Conservation (phyloP, 192 early-diverging fungal genomes). For the Haplosporangium gracile region DNA sequence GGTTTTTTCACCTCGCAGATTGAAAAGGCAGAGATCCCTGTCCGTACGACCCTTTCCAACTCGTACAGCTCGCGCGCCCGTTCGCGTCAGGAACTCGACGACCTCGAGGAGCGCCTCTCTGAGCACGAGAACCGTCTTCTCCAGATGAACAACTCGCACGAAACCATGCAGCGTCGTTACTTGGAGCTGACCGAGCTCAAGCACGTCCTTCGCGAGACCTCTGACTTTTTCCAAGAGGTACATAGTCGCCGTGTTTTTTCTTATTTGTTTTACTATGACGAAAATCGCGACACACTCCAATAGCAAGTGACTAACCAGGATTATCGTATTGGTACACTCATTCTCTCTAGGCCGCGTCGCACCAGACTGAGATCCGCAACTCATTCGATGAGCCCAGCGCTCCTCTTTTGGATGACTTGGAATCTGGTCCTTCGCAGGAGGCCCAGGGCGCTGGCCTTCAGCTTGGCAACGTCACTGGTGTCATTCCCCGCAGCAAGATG, state of each 20-base stretch:
- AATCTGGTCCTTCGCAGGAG: slow-evolving; percentile 57
- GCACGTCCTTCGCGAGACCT: slow-evolving; percentile 94
- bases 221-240: slow-evolving; percentile 86
- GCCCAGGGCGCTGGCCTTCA: slow-evolving; percentile 61
- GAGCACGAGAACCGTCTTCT: slow-evolving; percentile 89
- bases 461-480: slow-evolving; percentile 94
- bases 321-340: background rate
- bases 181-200: slow-evolving; percentile 93
- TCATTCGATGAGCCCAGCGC: slow-evolving; percentile 69
- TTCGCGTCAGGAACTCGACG: slow-evolving; percentile 94
- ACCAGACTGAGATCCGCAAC: slow-evolving; percentile 60
- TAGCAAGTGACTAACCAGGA: background rate
- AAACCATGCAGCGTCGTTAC: slow-evolving; percentile 89
- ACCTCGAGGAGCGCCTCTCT: slow-evolving; percentile 86
- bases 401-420: slow-evolving; percentile 76
- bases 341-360: slow-evolving; percentile 54
- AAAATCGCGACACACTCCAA: background rate
- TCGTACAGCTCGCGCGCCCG: slow-evolving; percentile 72
- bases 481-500: slow-evolving; percentile 90
- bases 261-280: background rate
- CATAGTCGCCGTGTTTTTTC: background rate
- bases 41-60: slow-evolving; percentile 63
- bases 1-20: slow-evolving; percentile 90
- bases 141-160: slow-evolving; percentile 92
- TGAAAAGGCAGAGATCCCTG: slow-evolving; percentile 82